Evolutionary conservation across 1,284 basidiomycete genomes (phyloP).

Genomic region (Sanghuangporus sanghuang): DNA sequence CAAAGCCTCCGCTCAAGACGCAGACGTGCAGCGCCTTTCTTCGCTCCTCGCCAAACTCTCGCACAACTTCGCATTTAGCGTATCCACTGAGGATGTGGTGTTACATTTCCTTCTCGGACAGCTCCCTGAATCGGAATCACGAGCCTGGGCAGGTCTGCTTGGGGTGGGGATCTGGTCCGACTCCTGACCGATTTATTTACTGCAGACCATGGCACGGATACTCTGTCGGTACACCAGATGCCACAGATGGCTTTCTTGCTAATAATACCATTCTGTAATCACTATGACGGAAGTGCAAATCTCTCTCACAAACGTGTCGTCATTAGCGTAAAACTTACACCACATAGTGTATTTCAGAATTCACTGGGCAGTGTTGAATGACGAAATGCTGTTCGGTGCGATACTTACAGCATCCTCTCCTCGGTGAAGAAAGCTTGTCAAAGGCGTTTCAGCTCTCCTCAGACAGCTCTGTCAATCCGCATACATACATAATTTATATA

Average conservation of each 20-base stretch:
- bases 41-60: not conserved
- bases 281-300: too few species aligned
- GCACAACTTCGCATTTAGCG: conserved; percentile 5
- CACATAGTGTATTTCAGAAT: not conserved
- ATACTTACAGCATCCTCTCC: too few species aligned
- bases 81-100: not conserved
- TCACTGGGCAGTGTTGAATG: not conserved
- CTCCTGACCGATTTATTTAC: not conserved
- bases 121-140: not conserved
- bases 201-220: not conserved
- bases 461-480: too few species aligned
- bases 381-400: not conserved
- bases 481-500: not conserved
- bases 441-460: too few species aligned
- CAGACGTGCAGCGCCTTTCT: not conserved
- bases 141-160: conserved; percentile 6
- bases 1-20: not conserved
- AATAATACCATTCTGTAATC: too few species aligned
- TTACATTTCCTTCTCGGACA: conserved; percentile 12
- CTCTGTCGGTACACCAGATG: not conserved
- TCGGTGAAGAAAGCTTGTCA: too few species aligned
- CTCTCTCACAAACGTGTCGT: not conserved
- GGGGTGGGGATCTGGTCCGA: conserved; percentile 12
- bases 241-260: too few species aligned
- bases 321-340: not conserved